Base-by-base conservation (phyloP, 345 rosid genomes). In the Rhizophora mangle region DNA sequence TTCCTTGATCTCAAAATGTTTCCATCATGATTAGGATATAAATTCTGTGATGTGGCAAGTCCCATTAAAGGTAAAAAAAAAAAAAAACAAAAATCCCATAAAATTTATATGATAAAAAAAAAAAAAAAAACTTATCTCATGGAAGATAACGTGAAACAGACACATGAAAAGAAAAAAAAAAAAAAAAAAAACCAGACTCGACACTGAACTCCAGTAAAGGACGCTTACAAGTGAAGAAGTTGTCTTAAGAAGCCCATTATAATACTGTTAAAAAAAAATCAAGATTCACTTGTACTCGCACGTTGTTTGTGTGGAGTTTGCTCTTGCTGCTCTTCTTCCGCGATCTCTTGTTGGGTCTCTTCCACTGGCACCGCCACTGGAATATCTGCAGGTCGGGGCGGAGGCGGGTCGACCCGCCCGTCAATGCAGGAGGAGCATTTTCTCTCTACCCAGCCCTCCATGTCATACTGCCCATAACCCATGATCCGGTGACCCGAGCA, bases 371-470 rank as follows among this genome's bases (percentile, higher is more conserved):
- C 71, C 29, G 74, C 77, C 2, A 46, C 80, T 4, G 76, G 71
- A 56, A 78, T 63, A 1, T 52, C 80, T 19, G 47, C 37, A 8
- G 77, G 75, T 63, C 70, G 82, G 52, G 51, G 13, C 10, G 77
- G 84, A 21, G 71, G 82, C 9, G 85, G 83, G 56, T 59, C 84
- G 34, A 81, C 68, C 20, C 58, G 52, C 29, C 95, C 88, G 32
- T 86, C 89, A 43, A 89, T 58, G 69, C 89, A 89, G 68, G 91
- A 76, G 63, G 95, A 80, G 74, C 88, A 89, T 77, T 86, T 86
- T 51, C 77, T 84, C 76, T 85, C 88, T 6, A 81, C 83, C 95
- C 95, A 89, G 15, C 88, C 84, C 69, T 89, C 91, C 26, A 86
- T 64, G 72, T 89, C 87, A 60, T 82, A 89, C 52, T 78, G 82